phyloP scores from a whole-genome alignment of 257 asterid species.

The Lycium ferocissimum region DNA sequence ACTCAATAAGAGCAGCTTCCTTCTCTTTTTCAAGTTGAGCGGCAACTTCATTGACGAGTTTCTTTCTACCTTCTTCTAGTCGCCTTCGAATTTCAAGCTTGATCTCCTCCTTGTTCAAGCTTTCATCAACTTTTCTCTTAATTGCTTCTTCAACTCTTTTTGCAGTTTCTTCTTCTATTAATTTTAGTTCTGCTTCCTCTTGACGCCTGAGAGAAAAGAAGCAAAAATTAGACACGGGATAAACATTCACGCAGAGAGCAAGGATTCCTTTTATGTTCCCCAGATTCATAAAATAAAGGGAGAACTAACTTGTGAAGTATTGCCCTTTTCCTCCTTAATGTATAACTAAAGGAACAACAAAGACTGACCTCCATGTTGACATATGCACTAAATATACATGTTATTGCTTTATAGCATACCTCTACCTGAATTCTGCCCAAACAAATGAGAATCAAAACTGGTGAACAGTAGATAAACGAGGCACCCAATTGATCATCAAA shows the following conservation, averaged over 20 bases:
- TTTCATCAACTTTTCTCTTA: conserved; percentile 77
- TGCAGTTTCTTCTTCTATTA: conserved; percentile 97
- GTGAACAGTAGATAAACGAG: conserved; percentile 80
- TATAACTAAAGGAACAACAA: conserved; percentile 63
- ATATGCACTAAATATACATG: conserved; percentile 73
- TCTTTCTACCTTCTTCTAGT: conserved; percentile 83
- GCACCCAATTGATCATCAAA: conserved; percentile 83
- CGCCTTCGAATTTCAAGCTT: conserved; percentile 69
- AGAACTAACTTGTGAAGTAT: conserved; percentile 35
- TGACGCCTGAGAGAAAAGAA: conserved; percentile 70
- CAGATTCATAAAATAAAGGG: conserved; percentile 32
- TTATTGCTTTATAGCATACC: conserved; percentile 89
- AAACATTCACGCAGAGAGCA: conserved; percentile 23
- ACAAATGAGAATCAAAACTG: conserved; percentile 86
- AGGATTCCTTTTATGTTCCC: conserved; percentile 19
- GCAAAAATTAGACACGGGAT: conserved; percentile 37
- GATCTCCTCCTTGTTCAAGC: conserved; percentile 67
- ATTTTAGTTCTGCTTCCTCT: conserved; percentile 84
- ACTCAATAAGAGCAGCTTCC: conserved; percentile 70
- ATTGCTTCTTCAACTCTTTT: conserved; percentile 78
- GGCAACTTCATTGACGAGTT: conserved; percentile 75
- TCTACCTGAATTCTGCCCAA: conserved; percentile 96
- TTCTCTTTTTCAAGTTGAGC: conserved; percentile 85
- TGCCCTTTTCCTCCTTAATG: conserved; percentile 42
- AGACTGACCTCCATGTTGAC: conserved; percentile 87